Base-by-base conservation (phyloP, 2,329 filamentous ascomycete genomes). In the Xylariales sp. region DNA sequence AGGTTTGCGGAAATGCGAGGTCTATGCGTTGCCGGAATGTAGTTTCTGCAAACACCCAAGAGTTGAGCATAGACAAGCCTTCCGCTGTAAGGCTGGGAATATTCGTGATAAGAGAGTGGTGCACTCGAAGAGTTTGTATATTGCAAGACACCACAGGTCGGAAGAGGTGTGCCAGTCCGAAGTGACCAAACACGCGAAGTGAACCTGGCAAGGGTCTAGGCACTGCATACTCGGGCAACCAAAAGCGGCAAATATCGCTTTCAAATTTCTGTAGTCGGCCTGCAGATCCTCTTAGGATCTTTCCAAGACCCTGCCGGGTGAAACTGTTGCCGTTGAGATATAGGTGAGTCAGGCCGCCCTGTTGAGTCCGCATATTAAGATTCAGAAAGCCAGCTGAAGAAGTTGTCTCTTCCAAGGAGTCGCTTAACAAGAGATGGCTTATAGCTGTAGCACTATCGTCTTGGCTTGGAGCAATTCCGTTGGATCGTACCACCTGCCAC, bases 41-140 rank as follows among this genome's bases (percentile, higher is more conserved):
- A 0, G 57, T 68, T 49, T 78, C 73, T 4, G 72, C 66, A 6
- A 72, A 42, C 46, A 63, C 66, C 7, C 63, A 29, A 4, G 61
- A 52, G 7, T 58, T 54, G 40, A 64, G 46, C 3, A 53, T 45
- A 4, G 65, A 62, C 4, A 70, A 47, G 8, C 56, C 57, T 1
- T 62, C 55, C 6, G 62, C 54, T 5, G 60, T 42, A 4, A 78
- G 44, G 0, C 67, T 69, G 2, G 70, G 72, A 7, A 76, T 62
- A 28, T 69, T 65, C 0, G 78, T 83, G 5, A 82, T 66, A 2
- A 81, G 46, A 0, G 77, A 81, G 51, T 83, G 78, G 36, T 83
- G 78, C 5, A 79, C 59, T 11, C 71, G 67, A 2, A 82, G 55
- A 2, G 60, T 60, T 21, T 70, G 67, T 5, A 82, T 59, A 44